These are phyloP conservation scores for Linum usitatissimum DNA, from an alignment of 345 rosid genomes.

Conservation along the genomic window DNA sequence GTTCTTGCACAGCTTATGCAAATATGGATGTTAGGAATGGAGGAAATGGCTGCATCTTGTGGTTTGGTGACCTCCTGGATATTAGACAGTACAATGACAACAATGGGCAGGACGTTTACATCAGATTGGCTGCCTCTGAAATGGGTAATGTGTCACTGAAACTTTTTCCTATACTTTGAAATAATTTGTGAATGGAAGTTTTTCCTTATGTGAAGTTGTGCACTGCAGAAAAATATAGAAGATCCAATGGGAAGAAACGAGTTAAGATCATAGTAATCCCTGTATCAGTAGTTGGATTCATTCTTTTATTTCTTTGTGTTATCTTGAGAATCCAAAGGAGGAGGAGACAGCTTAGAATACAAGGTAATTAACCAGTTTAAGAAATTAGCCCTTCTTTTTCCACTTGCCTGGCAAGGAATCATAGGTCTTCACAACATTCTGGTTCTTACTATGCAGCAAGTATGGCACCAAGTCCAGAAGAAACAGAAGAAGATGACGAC, in stretches of 20 bases:
- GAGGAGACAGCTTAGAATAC: slow-evolving; percentile 2
- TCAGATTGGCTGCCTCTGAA: slow-evolving; percentile 33
- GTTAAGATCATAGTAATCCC: slow-evolving; percentile 15
- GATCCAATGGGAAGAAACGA: slow-evolving; percentile 12
- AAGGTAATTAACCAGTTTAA: slow-evolving; percentile 3
- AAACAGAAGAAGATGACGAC: not conserved
- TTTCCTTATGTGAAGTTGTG: not conserved
- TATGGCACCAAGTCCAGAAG: slow-evolving; percentile 6
- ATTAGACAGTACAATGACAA: not conserved
- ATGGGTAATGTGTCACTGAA: slow-evolving; percentile 16
- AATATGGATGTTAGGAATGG: not conserved
- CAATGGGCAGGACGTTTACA: slow-evolving; percentile 28
- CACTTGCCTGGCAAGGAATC: not conserved
- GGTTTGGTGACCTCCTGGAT: slow-evolving; percentile 1
- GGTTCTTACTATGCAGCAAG: slow-evolving; percentile 12
- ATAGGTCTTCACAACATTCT: not conserved
- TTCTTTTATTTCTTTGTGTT: slow-evolving; percentile 13
- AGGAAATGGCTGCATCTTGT: not conserved
- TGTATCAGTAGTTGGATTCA: slow-evolving; percentile 1
- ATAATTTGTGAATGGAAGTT: not conserved
- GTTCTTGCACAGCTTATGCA: slow-evolving; percentile 1
- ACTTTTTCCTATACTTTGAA: not conserved
- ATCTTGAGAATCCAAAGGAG: slow-evolving; percentile 8
- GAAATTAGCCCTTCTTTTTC: not conserved
- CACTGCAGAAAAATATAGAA: slow-evolving; percentile 8